A percentile compares a stretch with the other conserved stretches of the same genome.
phyloP scores from a whole-genome alignment of 495 filamentous ascomycete genomes.

The Aspergillus nidulans region DNA sequence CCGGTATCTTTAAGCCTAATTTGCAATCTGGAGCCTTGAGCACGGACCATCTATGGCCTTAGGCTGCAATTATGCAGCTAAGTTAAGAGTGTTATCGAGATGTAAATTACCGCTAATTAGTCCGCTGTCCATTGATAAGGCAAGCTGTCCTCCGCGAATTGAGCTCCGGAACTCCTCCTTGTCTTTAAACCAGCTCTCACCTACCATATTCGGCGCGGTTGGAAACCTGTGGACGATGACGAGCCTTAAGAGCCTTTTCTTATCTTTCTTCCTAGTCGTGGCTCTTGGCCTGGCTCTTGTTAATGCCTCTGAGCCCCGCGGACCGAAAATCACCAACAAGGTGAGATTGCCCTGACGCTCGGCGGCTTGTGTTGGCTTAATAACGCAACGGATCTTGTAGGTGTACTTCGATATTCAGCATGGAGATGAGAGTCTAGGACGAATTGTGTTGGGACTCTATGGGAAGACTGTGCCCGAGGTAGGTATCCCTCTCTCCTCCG shows the following conservation, averaged over 20 bases:
- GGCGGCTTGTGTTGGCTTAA: not conserved
- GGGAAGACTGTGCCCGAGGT: slow-evolving; percentile 96
- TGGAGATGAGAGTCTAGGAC: slow-evolving; percentile 78
- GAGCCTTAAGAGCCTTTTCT: slow-evolving; percentile 44
- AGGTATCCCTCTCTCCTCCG: slow-evolving; percentile 7
- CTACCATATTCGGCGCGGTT: slow-evolving; percentile 6
- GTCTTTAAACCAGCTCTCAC: slow-evolving; percentile 9
- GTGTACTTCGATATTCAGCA: slow-evolving; percentile 94
- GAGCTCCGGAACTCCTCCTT: slow-evolving; percentile 5
- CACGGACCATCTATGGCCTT: too few relatives aligned
- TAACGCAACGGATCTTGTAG: slow-evolving; percentile 29
- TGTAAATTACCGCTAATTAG: not conserved
- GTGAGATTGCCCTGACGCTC: slow-evolving; percentile 29
- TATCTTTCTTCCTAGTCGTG: slow-evolving; percentile 71
- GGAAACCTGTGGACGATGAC: slow-evolving; percentile 38
- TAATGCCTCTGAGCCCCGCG: slow-evolving; percentile 74
- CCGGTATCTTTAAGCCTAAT: slow-evolving; percentile 17
- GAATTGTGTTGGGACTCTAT: slow-evolving; percentile 91
- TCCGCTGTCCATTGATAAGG: slow-evolving; percentile 33
- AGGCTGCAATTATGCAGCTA: too few relatives aligned
- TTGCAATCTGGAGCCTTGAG: not conserved
- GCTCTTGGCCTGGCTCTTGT: slow-evolving; percentile 57
- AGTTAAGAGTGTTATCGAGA: not conserved
- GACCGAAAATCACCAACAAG: slow-evolving; percentile 95
- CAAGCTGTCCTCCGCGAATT: slow-evolving; percentile 39